phyloP scores from a whole-genome alignment of 164 flowering plant genomes.

The Tinospora cordifolia region DNA sequence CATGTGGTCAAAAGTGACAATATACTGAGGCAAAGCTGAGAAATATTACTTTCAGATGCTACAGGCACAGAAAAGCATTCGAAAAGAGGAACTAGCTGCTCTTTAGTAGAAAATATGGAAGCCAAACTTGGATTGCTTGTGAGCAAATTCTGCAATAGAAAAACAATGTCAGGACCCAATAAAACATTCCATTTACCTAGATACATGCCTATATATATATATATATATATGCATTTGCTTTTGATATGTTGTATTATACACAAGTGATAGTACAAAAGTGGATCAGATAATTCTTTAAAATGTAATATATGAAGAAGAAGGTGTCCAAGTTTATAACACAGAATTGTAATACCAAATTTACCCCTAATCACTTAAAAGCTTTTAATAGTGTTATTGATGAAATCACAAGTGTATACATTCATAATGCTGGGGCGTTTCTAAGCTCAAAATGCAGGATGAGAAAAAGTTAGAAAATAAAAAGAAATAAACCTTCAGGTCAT shows the following conservation, averaged over 20 bases:
- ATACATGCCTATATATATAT: not conserved
- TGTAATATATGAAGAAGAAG: not conserved
- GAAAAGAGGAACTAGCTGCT: constrained; percentile 84
- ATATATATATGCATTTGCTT: not conserved
- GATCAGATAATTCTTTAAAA: not conserved
- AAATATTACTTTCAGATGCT: constrained; percentile 60
- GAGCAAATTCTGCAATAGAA: constrained; percentile 65
- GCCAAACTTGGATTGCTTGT: constrained; percentile 79
- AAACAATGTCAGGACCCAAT: constrained; percentile 6
- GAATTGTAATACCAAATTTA: no score
- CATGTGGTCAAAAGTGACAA: constrained; percentile 80
- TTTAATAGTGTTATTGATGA: no score
- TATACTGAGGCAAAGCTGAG: constrained; percentile 78
- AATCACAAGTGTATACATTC: no score
- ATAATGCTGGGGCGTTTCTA: no score
- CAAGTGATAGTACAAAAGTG: not conserved
- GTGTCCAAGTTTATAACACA: no score
- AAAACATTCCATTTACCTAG: not conserved
- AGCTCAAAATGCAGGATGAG: no score
- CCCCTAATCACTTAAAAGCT: no score
- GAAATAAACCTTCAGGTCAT: no score
- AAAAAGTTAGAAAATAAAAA: no score
- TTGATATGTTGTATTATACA: not conserved
- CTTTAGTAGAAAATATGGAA: constrained; percentile 77
- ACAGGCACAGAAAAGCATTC: constrained; percentile 84